These are phyloP conservation scores for Monosporascus ibericus DNA, from an alignment of 2,329 filamentous ascomycete species.

Conservation along the genomic window DNA sequence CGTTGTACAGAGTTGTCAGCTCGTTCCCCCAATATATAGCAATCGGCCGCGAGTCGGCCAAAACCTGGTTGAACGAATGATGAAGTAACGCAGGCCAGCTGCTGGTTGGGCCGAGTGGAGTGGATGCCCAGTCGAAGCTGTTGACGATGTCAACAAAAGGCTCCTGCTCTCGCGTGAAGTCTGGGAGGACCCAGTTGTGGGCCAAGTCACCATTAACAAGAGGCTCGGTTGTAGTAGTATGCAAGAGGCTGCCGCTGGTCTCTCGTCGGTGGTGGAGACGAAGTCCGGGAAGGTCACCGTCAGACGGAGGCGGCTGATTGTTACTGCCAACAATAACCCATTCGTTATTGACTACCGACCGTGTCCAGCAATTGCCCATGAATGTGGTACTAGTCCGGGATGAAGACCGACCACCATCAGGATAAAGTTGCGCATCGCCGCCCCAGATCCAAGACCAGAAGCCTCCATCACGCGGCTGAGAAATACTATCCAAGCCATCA, in stretches of 20 bases:
- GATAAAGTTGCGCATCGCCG: conserved; percentile 1
- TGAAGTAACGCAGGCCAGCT: conserved; percentile 42
- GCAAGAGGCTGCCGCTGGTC: conserved; percentile 7
- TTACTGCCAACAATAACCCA: conserved; percentile 36
- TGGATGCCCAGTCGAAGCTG: conserved; percentile 39
- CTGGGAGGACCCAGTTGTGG: conserved; percentile 23
- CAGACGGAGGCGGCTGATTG: conserved; percentile 24
- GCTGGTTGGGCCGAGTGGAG: conserved; percentile 39
- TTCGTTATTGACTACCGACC: conserved; percentile 25
- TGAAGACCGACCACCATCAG: background rate
- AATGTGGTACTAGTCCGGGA: conserved; percentile 17
- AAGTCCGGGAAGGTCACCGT: conserved; percentile 9
- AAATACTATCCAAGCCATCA: conserved; percentile 24
- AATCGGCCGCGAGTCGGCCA: conserved; percentile 41
- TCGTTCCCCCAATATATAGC: conserved; percentile 61
- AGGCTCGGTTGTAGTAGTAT: conserved; percentile 1
- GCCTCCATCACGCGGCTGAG: conserved; percentile 23
- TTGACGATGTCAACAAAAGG: conserved; percentile 35
- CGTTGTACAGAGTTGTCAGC: conserved; percentile 64
- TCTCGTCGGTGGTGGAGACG: conserved; percentile 6
- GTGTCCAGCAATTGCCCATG: conserved; percentile 30
- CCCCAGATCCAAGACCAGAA: conserved; percentile 36
- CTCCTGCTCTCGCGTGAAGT: conserved; percentile 31
- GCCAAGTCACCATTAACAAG: conserved; percentile 13
- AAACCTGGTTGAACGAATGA: conserved; percentile 36